phyloP scores from a whole-genome alignment of 2,329 filamentous ascomycete species.

The Parafenestella ontariensis region DNA sequence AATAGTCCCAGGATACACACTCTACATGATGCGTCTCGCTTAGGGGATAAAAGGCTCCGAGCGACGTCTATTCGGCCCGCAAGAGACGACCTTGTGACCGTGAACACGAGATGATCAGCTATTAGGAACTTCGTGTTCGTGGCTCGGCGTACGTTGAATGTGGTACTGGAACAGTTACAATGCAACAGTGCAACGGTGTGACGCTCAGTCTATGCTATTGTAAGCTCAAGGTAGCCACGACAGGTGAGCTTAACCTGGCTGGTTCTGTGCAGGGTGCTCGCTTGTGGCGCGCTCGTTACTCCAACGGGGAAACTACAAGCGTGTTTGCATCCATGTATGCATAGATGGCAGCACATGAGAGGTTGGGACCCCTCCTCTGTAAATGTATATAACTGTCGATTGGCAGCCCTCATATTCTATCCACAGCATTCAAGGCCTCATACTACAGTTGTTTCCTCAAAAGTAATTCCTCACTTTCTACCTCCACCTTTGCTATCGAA shows the following conservation, averaged over 20 bases:
- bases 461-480: not conserved
- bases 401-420: not conserved
- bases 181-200: slow-evolving; percentile 7
- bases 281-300: slow-evolving; percentile 1
- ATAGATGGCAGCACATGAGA: not conserved
- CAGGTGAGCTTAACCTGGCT: not conserved
- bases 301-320: not conserved
- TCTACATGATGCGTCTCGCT: slow-evolving; percentile 8
- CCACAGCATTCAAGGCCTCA: not conserved
- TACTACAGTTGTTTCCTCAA: not conserved
- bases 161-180: slow-evolving; percentile 14
- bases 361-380: not conserved
- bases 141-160: slow-evolving; percentile 1
- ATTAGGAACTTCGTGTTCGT: slow-evolving; percentile 10
- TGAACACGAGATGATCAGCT: slow-evolving; percentile 18
- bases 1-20: slow-evolving; percentile 13
- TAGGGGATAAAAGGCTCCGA: slow-evolving; percentile 11
- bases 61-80: slow-evolving; percentile 1
- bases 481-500: slow-evolving; percentile 1
- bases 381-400: slow-evolving; percentile 2
- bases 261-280: slow-evolving; percentile 1
- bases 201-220: slow-evolving; percentile 2
- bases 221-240: not conserved
- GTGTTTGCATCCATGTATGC: slow-evolving; percentile 2
- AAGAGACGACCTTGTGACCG: slow-evolving; percentile 3